Evolutionary conservation across 805 yeast species (phyloP).

Genomic region (Candida rishiriensis): DNA sequence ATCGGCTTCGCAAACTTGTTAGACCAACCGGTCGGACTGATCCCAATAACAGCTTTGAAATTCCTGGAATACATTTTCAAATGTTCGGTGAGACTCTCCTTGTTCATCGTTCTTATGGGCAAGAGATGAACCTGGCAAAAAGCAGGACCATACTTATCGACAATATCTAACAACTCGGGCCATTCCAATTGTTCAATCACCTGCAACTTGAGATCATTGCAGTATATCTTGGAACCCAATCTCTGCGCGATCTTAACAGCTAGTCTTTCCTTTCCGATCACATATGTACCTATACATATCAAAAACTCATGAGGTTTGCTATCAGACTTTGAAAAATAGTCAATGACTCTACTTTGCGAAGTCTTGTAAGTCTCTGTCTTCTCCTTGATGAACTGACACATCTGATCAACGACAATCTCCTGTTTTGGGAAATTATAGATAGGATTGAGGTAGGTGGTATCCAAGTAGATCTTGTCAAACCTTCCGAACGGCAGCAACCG

Average conservation of each 20-base stretch:
- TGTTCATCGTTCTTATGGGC: constrained; percentile 53
- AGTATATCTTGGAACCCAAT: constrained; percentile 50
- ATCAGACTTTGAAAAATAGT: constrained; percentile 25
- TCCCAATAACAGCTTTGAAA: constrained; percentile 63
- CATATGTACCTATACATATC: constrained; percentile 78
- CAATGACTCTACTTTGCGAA: constrained; percentile 33
- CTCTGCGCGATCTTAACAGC: constrained; percentile 61
- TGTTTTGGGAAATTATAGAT: constrained; percentile 76
- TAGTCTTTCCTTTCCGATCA: constrained; percentile 87
- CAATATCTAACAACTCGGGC: constrained; percentile 34
- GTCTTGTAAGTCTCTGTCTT: constrained; percentile 22
- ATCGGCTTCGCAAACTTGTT: constrained; percentile 32
- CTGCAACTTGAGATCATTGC: constrained; percentile 43
- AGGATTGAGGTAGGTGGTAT: constrained; percentile 85
- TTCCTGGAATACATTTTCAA: constrained; percentile 41
- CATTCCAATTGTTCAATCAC: constrained; percentile 45
- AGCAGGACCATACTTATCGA: constrained; percentile 39
- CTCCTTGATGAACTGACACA: constrained; percentile 46
- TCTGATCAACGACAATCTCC: constrained; percentile 53
- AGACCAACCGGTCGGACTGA: constrained; percentile 92
- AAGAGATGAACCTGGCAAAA: constrained; percentile 66
- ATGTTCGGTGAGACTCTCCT: constrained; percentile 43
- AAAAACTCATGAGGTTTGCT: constrained; percentile 28
- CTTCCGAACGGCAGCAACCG: constrained; percentile 26
- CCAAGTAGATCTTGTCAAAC: constrained; percentile 70